A percentile compares a stretch with the other conserved stretches of the same genome.
Evolutionary conservation across 2,329 filamentous ascomycete species (phyloP).

Genomic region (Fusarium sp.): DNA sequence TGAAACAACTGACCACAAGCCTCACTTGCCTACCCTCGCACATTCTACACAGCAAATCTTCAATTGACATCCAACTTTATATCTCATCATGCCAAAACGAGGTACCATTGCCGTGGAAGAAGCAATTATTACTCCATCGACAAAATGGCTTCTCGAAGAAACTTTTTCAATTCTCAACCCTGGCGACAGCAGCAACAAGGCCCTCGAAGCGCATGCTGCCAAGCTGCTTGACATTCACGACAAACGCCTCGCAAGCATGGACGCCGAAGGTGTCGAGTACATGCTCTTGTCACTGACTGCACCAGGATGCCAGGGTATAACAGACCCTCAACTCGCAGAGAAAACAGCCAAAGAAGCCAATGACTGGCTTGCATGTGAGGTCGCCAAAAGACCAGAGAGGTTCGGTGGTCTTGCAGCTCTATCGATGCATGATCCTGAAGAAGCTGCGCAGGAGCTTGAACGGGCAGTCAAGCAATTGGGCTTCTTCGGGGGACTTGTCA

Average conservation of each 20-base stretch:
- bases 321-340: not conserved
- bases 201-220: not conserved
- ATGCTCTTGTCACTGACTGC: constrained; percentile 21
- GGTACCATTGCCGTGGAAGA: not conserved
- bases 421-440: constrained; percentile 4
- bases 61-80: fast-evolving
- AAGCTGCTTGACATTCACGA: constrained; percentile 16
- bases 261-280: constrained; percentile 10
- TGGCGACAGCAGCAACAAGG: not conserved
- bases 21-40: no score
- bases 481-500: not conserved
- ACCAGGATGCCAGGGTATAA: constrained; percentile 4
- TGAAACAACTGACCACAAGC: fast-evolving
- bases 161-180: not conserved
- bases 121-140: fast-evolving
- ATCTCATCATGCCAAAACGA: not conserved
- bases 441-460: constrained; percentile 3
- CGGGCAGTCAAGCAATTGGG: constrained; percentile 1
- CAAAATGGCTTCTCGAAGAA: not conserved
- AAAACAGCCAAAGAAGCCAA: constrained; percentile 1
- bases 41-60: fast-evolving
- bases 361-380: not conserved
- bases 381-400: not conserved
- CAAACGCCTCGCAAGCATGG: constrained; percentile 3
- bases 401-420: constrained; percentile 9